phyloP scores from a whole-genome alignment of 192 early-diverging fungal genomes.

The Pilobolus umbonatus region DNA sequence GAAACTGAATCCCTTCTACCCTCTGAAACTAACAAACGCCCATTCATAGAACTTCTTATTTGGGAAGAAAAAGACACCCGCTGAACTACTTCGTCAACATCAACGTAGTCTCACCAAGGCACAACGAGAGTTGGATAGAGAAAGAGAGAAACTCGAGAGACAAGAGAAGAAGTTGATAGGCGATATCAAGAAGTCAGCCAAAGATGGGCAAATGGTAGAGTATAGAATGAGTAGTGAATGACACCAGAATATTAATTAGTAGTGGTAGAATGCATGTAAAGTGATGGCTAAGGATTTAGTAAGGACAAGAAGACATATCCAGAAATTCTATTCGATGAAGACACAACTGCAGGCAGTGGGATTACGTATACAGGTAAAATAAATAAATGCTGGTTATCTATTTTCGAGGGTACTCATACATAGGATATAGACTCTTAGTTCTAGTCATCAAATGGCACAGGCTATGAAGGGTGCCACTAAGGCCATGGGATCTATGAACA shows the following conservation, averaged over 20 bases:
- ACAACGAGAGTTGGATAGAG: slow-evolving; percentile 88
- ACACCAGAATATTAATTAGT: slow-evolving; percentile 17
- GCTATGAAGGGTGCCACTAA: slow-evolving; percentile 94
- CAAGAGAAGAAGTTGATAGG: slow-evolving; percentile 94
- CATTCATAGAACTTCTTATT: slow-evolving; percentile 68
- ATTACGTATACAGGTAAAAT: slow-evolving; percentile 76
- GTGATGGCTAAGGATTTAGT: slow-evolving; percentile 99
- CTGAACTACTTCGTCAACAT: slow-evolving; percentile 89
- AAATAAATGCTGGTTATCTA: neutral
- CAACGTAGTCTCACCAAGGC: slow-evolving; percentile 83
- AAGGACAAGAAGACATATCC: slow-evolving; percentile 84
- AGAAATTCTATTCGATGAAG: slow-evolving; percentile 96
- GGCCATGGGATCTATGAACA: slow-evolving; percentile 98
- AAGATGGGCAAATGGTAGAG: slow-evolving; percentile 83
- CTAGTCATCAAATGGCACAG: slow-evolving; percentile 94
- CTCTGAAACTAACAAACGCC: no score
- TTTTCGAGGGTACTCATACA: no score
- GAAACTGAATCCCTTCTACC: no score
- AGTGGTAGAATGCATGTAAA: slow-evolving; percentile 73
- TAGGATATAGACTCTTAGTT: slow-evolving; percentile 69
- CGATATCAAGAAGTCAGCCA: slow-evolving; percentile 92
- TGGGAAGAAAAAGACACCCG: slow-evolving; percentile 78
- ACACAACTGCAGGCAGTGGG: slow-evolving; percentile 90
- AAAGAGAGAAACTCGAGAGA: slow-evolving; percentile 80
- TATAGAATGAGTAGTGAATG: neutral